Base-by-base conservation (phyloP, 805 yeast genomes). In the Candida pseudofarinosa region DNA sequence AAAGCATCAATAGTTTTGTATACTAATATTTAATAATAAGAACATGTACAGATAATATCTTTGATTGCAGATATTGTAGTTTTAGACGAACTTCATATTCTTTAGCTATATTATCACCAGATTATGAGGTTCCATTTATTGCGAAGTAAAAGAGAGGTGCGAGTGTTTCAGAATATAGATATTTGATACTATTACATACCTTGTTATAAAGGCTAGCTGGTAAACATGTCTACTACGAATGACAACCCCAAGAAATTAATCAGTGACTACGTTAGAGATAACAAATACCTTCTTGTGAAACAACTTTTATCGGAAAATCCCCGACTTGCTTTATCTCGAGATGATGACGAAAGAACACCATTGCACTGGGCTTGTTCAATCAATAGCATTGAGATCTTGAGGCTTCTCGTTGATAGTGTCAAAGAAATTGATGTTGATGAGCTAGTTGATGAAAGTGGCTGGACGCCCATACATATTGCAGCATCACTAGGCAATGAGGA, bases 381-480 rank as follows among this genome's bases (percentile, higher is more conserved):
- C 51, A 76, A 78, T 39, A 73, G 81, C 43, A 53, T 63, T 4
- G 80, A 77, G 19, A 69, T 83, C 15, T 79, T 79, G 71, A 42
- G 60, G 42, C 47, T 59, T 42, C 33, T 45, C 16, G 36, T 41
- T 44, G 23, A 26, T 18, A 16, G 34, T 4, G 37, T 35, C 35
- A 50, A 47, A 26, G 67, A 68, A 28, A 62, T 76, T 18, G 91
- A 88, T 48, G 59, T 88, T 10, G 93, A 88, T 56, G 85, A 83
- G 3, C 59, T 72, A 52, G 57, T 51, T 0, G 98, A 90, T 59
- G 82, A 76, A 15, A 72, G 90, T 8, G 95, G 95, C 0, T 90
- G 96, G 96, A 83, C 91, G 0, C 88, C 95, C 1, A 54, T 88
- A 28, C 97, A 90, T 60, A 81, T 91, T 40, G 88, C 93, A 0